Conservation (phyloP, 2,329 filamentous ascomycete species). For the Neofusicoccum parvum region DNA sequence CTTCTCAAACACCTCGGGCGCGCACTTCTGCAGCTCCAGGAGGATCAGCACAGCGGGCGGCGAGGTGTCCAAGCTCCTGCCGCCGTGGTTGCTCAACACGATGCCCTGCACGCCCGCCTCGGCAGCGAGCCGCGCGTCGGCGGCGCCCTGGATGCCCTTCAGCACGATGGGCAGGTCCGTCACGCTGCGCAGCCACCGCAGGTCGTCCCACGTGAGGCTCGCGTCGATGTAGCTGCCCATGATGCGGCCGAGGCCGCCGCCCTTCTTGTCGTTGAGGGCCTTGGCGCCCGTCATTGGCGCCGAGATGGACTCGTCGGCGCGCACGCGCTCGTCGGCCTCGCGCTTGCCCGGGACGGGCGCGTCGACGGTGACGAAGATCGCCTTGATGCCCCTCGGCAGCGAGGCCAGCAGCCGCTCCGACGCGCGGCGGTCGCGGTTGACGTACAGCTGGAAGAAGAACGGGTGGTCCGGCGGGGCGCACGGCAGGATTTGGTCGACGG, state of each 20-base stretch:
- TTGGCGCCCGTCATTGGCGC: slow-evolving; percentile 55
- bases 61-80: slow-evolving; percentile 52
- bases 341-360: slow-evolving; percentile 60
- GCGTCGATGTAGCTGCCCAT: slow-evolving; percentile 63
- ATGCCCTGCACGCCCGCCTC: slow-evolving; percentile 49
- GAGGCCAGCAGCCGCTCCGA: slow-evolving; percentile 53
- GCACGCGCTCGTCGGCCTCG: slow-evolving; percentile 49
- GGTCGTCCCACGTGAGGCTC: slow-evolving; percentile 52
- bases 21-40: slow-evolving; percentile 41
- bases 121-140: slow-evolving; percentile 46
- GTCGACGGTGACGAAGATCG: slow-evolving; percentile 62
- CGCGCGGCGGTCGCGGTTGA: slow-evolving; percentile 58
- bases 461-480: slow-evolving; percentile 27
- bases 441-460: slow-evolving; percentile 65
- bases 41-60: slow-evolving; percentile 41
- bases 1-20: slow-evolving; percentile 38
- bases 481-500: slow-evolving; percentile 28
- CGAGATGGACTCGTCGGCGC: slow-evolving; percentile 46
- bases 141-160: slow-evolving; percentile 45
- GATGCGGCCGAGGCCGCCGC: slow-evolving; percentile 58
- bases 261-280: slow-evolving; percentile 56
- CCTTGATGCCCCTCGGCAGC: slow-evolving; percentile 52
- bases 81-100: slow-evolving; percentile 55
- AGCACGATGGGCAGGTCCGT: slow-evolving; percentile 41
- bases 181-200: slow-evolving; percentile 39